phyloP scores from a whole-genome alignment of 768 basidiomycete species.

The Trametes elegans region DNA sequence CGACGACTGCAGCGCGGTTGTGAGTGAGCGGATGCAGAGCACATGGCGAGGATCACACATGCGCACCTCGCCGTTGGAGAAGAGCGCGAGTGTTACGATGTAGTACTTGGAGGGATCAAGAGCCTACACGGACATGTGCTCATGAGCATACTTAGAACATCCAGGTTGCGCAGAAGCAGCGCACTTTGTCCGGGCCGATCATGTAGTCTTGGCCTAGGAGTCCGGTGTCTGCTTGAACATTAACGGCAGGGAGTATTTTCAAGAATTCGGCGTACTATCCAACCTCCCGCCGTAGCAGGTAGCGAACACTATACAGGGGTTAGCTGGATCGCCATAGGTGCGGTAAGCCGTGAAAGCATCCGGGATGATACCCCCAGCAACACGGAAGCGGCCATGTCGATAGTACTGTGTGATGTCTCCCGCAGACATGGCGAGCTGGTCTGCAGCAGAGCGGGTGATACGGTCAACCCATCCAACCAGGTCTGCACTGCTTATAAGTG shows the following conservation, averaged over 20 bases:
- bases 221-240: conserved; percentile 15
- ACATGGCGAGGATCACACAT: neutral
- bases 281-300: conserved; percentile 55
- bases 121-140: conserved; percentile 30
- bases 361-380: conserved; percentile 52
- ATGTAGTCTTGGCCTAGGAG: conserved; percentile 43
- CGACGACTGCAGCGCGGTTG: conserved; percentile 41
- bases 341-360: conserved; percentile 58
- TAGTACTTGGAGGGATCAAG: conserved; percentile 53
- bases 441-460: neutral
- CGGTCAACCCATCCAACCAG: neutral
- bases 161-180: neutral
- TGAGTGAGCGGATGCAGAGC: neutral
- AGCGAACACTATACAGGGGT: conserved; percentile 58
- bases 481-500: neutral
- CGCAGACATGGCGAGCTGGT: conserved; percentile 13
- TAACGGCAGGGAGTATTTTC: neutral
- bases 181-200: conserved; percentile 50
- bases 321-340: conserved; percentile 49
- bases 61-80: conserved; percentile 57
- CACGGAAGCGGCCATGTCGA: conserved; percentile 52
- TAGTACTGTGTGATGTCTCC: conserved; percentile 40
- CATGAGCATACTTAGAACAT: neutral
- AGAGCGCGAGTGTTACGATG: conserved; percentile 54
- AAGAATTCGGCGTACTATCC: conserved; percentile 39